Evolutionary conservation across 2,329 filamentous ascomycete genomes (phyloP).

Genomic region (Xylaria sp.): DNA sequence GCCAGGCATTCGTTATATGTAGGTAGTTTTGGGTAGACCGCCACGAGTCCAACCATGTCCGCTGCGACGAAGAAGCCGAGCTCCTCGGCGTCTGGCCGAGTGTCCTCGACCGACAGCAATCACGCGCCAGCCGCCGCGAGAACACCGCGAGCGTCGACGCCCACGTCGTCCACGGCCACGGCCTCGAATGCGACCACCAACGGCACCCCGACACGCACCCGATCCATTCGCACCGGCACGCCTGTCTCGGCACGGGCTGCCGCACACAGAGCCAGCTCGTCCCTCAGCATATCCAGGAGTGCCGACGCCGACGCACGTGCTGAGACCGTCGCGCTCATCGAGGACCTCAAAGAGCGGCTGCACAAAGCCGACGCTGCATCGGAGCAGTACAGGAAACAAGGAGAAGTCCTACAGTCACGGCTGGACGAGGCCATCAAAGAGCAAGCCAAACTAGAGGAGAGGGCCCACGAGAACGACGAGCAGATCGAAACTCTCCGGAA

Average conservation of each 20-base stretch:
- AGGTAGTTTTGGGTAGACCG: conserved; percentile 30
- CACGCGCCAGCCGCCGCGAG: conserved; percentile 56
- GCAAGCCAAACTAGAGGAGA: conserved; percentile 87
- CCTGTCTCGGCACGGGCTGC: conserved; percentile 79
- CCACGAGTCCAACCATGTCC: conserved; percentile 56
- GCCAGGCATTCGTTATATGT: conserved; percentile 30
- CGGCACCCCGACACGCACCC: conserved; percentile 62
- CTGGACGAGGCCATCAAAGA: conserved; percentile 87
- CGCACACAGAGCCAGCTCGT: conserved; percentile 67
- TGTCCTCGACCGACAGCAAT: conserved; percentile 51
- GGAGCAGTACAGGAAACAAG: conserved; percentile 84
- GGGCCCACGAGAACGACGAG: conserved; percentile 85
- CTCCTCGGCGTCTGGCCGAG: conserved; percentile 58
- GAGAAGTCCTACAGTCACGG: conserved; percentile 83
- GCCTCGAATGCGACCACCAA: conserved; percentile 51
- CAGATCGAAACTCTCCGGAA: conserved; percentile 82
- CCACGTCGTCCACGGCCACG: conserved; percentile 54
- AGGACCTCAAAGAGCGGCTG: conserved; percentile 85
- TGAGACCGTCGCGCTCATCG: conserved; percentile 80
- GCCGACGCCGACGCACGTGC: conserved; percentile 79
- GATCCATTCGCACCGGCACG: conserved; percentile 72
- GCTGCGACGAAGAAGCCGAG: conserved; percentile 63
- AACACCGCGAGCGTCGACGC: conserved; percentile 59
- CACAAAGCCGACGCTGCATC: conserved; percentile 81
- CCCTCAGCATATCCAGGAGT: conserved; percentile 58